Conservation (phyloP, 148 eudicot genomes). For the Chenopodium suecicum region DNA sequence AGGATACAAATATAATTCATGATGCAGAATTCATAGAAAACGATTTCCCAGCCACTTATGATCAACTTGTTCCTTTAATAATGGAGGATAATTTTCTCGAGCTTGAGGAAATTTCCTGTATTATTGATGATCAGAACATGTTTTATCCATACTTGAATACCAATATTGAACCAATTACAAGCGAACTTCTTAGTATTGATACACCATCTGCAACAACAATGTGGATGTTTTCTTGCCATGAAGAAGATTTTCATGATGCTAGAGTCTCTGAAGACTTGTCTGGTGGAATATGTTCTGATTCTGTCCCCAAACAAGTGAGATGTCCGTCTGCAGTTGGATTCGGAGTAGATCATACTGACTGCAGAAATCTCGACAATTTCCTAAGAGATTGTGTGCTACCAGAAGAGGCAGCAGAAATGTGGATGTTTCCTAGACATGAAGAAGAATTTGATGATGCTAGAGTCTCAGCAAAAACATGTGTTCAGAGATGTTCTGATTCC, state of each 20-base stretch:
- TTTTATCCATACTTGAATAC: constrained; percentile 22
- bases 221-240: constrained; percentile 29
- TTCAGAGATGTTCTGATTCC: too few species aligned
- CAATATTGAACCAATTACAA: constrained; percentile 17
- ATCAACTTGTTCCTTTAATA: constrained; percentile 20
- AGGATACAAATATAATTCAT: constrained; percentile 23
- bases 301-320: constrained; percentile 9
- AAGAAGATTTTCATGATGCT: constrained; percentile 30
- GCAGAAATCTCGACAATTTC: too few species aligned
- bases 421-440: too few species aligned
- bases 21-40: constrained; percentile 18
- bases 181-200: constrained; percentile 16
- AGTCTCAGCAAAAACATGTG: too few species aligned
- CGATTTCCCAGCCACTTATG: constrained; percentile 20
- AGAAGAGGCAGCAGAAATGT: neutral
- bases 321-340: neutral
- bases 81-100: constrained; percentile 10
- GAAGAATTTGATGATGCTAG: too few species aligned
- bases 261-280: constrained; percentile 17
- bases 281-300: neutral
- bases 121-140: constrained; percentile 24
- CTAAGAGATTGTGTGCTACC: neutral
- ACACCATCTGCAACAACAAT: constrained; percentile 22
- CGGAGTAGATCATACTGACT: constrained; percentile 13
- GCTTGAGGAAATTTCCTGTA: constrained; percentile 15